Percentiles rank a stretch among this genome's conserved stretches.
Evolutionary conservation across 1,139 yeast species (phyloP).

Genomic region (Wickerhamomyces sp.): DNA sequence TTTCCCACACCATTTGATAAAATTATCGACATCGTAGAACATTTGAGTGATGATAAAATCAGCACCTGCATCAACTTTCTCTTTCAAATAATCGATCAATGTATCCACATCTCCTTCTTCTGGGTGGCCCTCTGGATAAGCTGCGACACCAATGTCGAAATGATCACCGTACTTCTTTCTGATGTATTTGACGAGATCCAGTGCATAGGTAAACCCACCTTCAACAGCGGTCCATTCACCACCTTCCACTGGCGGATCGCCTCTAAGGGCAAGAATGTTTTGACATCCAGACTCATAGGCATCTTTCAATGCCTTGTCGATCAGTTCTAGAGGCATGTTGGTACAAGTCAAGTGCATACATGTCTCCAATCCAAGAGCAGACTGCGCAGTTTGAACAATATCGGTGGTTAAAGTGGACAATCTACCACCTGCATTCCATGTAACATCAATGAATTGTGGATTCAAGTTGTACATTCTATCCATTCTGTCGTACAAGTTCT

Average conservation of each 20-base stretch:
- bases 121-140: slow-evolving; percentile 75
- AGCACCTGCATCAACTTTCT: slow-evolving; percentile 91
- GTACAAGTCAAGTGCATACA: slow-evolving; percentile 99
- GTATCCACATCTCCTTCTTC: slow-evolving; percentile 63
- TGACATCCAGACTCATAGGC: slow-evolving; percentile 94
- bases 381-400: slow-evolving; percentile 87
- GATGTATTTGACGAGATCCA: slow-evolving; percentile 54
- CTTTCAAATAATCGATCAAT: slow-evolving; percentile 65
- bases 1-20: slow-evolving; percentile 72
- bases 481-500: slow-evolving; percentile 93
- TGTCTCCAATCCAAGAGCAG: slow-evolving; percentile 90
- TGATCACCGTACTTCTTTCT: slow-evolving; percentile 53
- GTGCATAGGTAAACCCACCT: slow-evolving; percentile 74
- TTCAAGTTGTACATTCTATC: slow-evolving; percentile 93
- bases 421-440: slow-evolving; percentile 98
- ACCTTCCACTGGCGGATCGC: slow-evolving; percentile 80
- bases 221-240: slow-evolving; percentile 40
- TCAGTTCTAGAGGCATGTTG: slow-evolving; percentile 78
- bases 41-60: slow-evolving; percentile 90
- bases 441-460: slow-evolving; percentile 90
- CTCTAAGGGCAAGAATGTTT: slow-evolving; percentile 81
- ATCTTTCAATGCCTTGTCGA: slow-evolving; percentile 78
- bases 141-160: slow-evolving; percentile 72
- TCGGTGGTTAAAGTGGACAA: slow-evolving; percentile 78
- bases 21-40: slow-evolving; percentile 84